Conservation (phyloP, 2,329 filamentous ascomycete species). For the Catunica adiposa region DNA sequence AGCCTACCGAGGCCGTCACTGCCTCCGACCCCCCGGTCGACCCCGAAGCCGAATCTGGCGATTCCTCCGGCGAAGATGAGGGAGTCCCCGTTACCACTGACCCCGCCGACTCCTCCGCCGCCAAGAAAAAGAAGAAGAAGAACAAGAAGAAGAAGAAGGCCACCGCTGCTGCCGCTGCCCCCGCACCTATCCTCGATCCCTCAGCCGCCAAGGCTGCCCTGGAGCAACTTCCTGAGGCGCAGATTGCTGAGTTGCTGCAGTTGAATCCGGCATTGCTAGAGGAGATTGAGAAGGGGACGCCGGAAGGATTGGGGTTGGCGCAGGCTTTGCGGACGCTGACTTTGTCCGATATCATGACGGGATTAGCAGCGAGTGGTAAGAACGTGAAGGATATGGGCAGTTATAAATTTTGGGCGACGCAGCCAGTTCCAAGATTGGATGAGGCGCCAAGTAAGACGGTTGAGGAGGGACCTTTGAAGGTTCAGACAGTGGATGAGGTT, state of each 20-base stretch:
- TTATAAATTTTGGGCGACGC: constrained; percentile 98
- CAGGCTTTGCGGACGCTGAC: constrained; percentile 45
- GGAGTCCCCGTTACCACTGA: constrained; percentile 24
- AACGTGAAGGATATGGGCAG: constrained; percentile 91
- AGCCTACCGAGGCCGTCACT: constrained; percentile 9
- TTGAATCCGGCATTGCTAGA: constrained; percentile 58
- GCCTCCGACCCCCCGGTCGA: neutral
- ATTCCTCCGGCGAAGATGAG: constrained; percentile 23
- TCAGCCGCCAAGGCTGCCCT: constrained; percentile 34
- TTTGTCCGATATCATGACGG: constrained; percentile 57
- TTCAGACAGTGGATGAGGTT: constrained; percentile 63
- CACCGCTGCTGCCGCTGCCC: constrained; percentile 38
- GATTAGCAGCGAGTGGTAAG: constrained; percentile 61
- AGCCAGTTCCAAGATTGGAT: constrained; percentile 78
- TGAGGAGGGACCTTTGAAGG: constrained; percentile 61
- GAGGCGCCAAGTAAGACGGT: constrained; percentile 28
- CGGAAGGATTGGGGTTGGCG: constrained; percentile 28
- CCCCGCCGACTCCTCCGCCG: constrained; percentile 20
- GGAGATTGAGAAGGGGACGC: constrained; percentile 29
- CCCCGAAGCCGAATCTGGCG: constrained; percentile 20
- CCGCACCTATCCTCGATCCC: constrained; percentile 22
- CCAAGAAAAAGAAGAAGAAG: constrained; percentile 21
- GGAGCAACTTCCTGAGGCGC: constrained; percentile 35
- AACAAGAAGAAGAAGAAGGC: constrained; percentile 53
- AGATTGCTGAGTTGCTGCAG: constrained; percentile 48